Evolutionary conservation across 768 basidiomycete species (phyloP).

Genomic region (Suillus paluster): DNA sequence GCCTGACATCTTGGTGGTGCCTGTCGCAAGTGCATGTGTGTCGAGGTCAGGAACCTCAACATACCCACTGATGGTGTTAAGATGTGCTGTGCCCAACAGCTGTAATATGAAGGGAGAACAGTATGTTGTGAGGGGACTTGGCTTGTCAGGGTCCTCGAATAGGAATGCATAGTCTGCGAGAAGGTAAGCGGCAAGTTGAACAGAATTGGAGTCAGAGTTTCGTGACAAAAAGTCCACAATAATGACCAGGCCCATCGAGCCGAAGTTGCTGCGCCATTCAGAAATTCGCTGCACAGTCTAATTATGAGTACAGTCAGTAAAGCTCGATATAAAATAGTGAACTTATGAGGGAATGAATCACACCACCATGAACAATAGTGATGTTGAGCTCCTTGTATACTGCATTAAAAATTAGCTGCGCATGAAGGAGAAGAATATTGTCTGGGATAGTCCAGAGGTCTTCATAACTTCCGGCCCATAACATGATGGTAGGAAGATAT

Average conservation of each 20-base stretch:
- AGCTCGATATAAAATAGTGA: neutral
- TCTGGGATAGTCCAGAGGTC: no score
- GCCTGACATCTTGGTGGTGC: neutral
- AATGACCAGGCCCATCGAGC: conserved; percentile 5
- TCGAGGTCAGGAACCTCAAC: conserved; percentile 3
- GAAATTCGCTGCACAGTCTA: conserved; percentile 6
- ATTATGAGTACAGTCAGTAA: neutral
- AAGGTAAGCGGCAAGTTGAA: no score
- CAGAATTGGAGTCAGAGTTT: neutral
- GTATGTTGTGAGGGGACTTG: neutral
- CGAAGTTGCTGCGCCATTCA: conserved; percentile 11
- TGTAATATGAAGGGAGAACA: conserved; percentile 2
- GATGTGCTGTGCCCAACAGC: conserved; percentile 2
- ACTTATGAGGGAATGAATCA: no score
- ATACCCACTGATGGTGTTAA: conserved; percentile 5
- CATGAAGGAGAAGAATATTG: no score
- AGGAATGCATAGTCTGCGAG: neutral
- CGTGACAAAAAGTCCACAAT: neutral
- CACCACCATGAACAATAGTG: no score
- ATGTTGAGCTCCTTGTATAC: no score
- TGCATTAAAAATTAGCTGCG: no score
- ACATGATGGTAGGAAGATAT: no score
- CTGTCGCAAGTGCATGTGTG: neutral
- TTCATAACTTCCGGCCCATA: no score
- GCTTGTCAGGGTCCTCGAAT: neutral